Percentiles rank a stretch among this genome's conserved stretches.
Evolutionary conservation across 1,284 basidiomycete species (phyloP).

Genomic region (Cutaneotrichosporon mucoides): DNA sequence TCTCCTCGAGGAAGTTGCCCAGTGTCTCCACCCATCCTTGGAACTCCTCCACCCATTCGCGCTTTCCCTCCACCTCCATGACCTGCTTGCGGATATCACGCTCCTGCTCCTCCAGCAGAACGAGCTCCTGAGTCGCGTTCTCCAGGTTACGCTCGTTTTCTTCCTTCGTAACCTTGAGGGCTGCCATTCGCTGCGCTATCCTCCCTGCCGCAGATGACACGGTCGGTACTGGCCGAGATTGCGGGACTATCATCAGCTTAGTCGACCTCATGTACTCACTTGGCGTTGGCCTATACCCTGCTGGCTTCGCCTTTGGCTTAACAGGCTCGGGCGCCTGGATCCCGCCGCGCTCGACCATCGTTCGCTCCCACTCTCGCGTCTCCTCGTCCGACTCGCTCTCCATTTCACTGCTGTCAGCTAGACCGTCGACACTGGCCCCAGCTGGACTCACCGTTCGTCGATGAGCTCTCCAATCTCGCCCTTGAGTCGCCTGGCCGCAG

Average conservation of each 20-base stretch:
- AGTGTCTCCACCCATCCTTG: slow-evolving; percentile 81
- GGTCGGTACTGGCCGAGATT: slow-evolving; percentile 55
- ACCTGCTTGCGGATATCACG: slow-evolving; percentile 77
- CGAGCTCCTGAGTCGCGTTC: slow-evolving; percentile 58
- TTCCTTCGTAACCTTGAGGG: slow-evolving; percentile 48
- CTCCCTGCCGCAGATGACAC: slow-evolving; percentile 66
- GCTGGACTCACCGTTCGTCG: slow-evolving; percentile 65
- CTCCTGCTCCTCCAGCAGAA: slow-evolving; percentile 68
- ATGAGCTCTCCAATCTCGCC: slow-evolving; percentile 82
- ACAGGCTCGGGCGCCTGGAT: not conserved
- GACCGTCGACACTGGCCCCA: not conserved
- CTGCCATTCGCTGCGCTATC: slow-evolving; percentile 60
- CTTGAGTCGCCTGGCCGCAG: slow-evolving; percentile 65
- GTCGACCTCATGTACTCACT: slow-evolving; percentile 55
- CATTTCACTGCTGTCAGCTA: slow-evolving; percentile 58
- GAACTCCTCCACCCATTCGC: slow-evolving; percentile 82
- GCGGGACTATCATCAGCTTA: slow-evolving; percentile 52
- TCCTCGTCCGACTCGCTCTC: slow-evolving; percentile 71
- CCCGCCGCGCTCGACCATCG: slow-evolving; percentile 11
- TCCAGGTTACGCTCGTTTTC: slow-evolving; percentile 45
- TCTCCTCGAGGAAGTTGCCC: slow-evolving; percentile 84
- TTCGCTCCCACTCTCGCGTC: slow-evolving; percentile 78
- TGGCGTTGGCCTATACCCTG: slow-evolving; percentile 66
- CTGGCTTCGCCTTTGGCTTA: slow-evolving; percentile 45
- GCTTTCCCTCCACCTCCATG: slow-evolving; percentile 69